Evolutionary conservation across 257 asterid genomes (phyloP).

Genomic region (Fraxinus pennsylvanica): DNA sequence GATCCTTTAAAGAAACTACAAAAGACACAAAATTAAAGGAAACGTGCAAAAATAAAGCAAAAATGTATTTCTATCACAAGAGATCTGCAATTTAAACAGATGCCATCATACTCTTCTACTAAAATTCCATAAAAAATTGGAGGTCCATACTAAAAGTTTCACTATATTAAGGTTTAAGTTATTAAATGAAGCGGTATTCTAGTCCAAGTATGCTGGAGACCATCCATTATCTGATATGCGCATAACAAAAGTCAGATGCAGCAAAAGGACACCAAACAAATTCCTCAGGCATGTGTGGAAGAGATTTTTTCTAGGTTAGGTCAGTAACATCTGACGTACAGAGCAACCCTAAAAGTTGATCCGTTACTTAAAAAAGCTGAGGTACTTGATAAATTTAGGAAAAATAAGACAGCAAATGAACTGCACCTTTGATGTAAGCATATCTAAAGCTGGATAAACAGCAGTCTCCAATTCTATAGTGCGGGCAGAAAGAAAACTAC

Average conservation of each 20-base stretch:
- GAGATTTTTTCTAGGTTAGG: neutral
- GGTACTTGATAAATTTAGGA: neutral
- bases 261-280: constrained; percentile 5
- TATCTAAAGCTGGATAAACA: constrained; percentile 60
- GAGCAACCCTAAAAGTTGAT: constrained; percentile 10
- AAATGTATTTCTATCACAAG: neutral
- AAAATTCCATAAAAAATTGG: neutral
- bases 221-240: too few relatives aligned
- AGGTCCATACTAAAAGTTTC: neutral
- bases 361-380: neutral
- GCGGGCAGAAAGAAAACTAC: constrained; percentile 55
- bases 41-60: too few relatives aligned
- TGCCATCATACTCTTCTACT: neutral
- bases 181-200: neutral
- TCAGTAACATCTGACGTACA: constrained; percentile 3
- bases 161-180: neutral
- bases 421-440: constrained; percentile 57
- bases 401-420: neutral
- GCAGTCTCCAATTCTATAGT: constrained; percentile 55
- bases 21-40: neutral
- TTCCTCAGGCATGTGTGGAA: neutral
- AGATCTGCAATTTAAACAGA: neutral
- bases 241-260: too few relatives aligned
- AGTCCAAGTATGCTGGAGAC: neutral
- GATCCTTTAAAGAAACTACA: neutral